These are phyloP conservation scores for Paxillus rubicundulus DNA, from an alignment of 768 basidiomycete species.

Conservation along the genomic window DNA sequence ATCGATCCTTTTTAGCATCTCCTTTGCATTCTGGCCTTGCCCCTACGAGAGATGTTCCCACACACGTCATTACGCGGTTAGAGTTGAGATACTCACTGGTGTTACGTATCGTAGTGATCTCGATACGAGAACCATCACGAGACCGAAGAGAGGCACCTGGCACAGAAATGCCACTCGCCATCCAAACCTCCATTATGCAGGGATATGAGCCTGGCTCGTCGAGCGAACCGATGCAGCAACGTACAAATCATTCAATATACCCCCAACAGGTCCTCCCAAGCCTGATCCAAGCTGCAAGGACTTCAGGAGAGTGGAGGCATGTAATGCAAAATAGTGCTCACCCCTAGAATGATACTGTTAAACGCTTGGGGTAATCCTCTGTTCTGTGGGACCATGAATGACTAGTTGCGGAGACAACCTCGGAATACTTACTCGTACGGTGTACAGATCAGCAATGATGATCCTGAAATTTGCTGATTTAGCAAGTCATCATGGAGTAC, in stretches of 20 bases:
- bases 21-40: constrained; percentile 6
- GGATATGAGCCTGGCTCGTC: not conserved
- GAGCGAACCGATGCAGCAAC: not conserved
- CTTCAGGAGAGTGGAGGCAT: not conserved
- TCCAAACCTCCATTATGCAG: constrained; percentile 8
- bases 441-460: constrained; percentile 21
- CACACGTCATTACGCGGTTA: not conserved
- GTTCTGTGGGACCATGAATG: not conserved
- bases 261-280: constrained; percentile 23
- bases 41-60: constrained; percentile 1
- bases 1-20: constrained; percentile 10
- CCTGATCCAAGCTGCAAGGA: constrained; percentile 19
- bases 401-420: not conserved
- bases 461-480: constrained; percentile 11
- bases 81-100: constrained; percentile 3
- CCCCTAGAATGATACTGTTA: constrained; percentile 27
- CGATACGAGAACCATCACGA: constrained; percentile 4
- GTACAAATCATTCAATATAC: constrained; percentile 19
- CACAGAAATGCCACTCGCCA: constrained; percentile 16
- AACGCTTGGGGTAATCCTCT: constrained; percentile 42
- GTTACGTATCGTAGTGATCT: constrained; percentile 6
- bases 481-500: not conserved
- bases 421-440: constrained; percentile 10
- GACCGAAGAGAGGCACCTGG: constrained; percentile 7
- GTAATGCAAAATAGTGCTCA: not conserved